Conservation (phyloP, 495 filamentous ascomycete species). For the Penicillium bialowiezense region DNA sequence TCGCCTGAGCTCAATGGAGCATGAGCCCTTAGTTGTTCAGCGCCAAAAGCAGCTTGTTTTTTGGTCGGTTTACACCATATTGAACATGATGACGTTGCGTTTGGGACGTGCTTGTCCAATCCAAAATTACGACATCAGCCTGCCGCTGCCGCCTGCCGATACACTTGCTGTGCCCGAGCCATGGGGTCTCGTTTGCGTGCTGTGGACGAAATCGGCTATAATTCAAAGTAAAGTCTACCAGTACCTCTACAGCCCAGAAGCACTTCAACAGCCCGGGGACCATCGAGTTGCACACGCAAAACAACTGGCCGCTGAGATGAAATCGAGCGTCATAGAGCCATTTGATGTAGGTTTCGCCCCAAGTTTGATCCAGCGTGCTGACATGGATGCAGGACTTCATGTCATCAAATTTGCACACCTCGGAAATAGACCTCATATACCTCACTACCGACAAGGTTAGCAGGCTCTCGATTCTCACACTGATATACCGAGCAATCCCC, state of each 20-base stretch:
- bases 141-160: conserved; percentile 31
- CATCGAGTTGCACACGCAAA: conserved; percentile 39
- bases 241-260: conserved; percentile 58
- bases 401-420: conserved; percentile 5
- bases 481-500: conserved; percentile 64
- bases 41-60: conserved; percentile 47
- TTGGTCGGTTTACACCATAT: conserved; percentile 61
- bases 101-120: conserved; percentile 59
- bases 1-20: conserved; percentile 49
- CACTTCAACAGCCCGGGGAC: conserved; percentile 45
- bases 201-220: conserved; percentile 52
- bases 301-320: conserved; percentile 33
- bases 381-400: conserved; percentile 16
- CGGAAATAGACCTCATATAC: conserved; percentile 43
- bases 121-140: conserved; percentile 63
- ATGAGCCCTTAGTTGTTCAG: conserved; percentile 35
- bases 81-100: conserved; percentile 61
- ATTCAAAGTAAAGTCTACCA: conserved; percentile 60
- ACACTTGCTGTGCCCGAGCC: conserved; percentile 18
- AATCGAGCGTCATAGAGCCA: conserved; percentile 27
- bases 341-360: conserved; percentile 25
- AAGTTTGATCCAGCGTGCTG: neutral
- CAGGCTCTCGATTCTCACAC: conserved; percentile 50
- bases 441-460: conserved; percentile 54
- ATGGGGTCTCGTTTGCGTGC: conserved; percentile 26